A percentile compares a stretch with the other conserved stretches of the same genome.
phyloP scores from a whole-genome alignment of 192 early-diverging fungal species.

The Chytriomyces hyalinus region DNA sequence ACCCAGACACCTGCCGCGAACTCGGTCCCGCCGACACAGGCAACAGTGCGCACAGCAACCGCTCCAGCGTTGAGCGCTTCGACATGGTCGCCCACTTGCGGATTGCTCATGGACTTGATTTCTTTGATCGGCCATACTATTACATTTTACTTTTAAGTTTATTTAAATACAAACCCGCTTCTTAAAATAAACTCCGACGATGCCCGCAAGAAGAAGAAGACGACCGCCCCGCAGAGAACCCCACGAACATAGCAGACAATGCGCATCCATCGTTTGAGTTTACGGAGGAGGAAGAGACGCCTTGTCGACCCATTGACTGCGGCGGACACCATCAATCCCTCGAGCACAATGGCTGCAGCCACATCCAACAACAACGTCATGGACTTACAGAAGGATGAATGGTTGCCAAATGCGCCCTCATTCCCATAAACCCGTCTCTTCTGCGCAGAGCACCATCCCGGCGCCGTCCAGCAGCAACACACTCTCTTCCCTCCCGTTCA shows the following conservation, averaged over 20 bases:
- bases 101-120: not conserved
- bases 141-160: not conserved
- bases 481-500: too few species aligned
- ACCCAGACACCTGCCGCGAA: slow-evolving; percentile 89
- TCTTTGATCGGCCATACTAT: not conserved
- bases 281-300: not conserved
- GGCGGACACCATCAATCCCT: not conserved
- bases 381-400: not conserved
- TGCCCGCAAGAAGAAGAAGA: too few species aligned
- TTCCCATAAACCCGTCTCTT: too few species aligned
- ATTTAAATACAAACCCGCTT: not conserved
- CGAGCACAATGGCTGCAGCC: not conserved
- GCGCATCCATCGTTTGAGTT: not conserved
- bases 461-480: too few species aligned
- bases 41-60: slow-evolving; percentile 61
- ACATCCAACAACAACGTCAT: not conserved
- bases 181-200: too few species aligned
- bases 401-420: too few species aligned
- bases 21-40: slow-evolving; percentile 80
- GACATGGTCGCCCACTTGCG: slow-evolving; percentile 11
- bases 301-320: not conserved
- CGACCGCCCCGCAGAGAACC: not conserved
- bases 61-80: slow-evolving; percentile 13
- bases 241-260: not conserved
- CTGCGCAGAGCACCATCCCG: too few species aligned